A percentile compares a stretch with the other conserved stretches of the same genome.
Evolutionary conservation across 257 asterid species (phyloP).

Genomic region (Fraxinus quadrangulata): DNA sequence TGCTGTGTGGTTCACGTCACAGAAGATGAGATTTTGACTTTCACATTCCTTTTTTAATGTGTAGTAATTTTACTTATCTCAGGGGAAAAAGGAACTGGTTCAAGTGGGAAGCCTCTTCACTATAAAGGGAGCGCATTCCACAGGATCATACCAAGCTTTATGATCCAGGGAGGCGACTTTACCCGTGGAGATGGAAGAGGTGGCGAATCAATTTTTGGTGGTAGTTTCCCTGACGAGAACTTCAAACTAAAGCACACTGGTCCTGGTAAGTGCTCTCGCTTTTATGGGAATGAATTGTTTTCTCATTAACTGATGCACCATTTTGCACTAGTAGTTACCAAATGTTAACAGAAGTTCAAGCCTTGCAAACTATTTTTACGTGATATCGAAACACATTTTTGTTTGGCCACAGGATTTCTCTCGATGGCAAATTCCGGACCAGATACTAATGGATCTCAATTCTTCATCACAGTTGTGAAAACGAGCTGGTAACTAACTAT

Average conservation of each 20-base stretch:
- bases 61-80: constrained; percentile 24
- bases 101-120: constrained; percentile 74
- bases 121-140: constrained; percentile 85
- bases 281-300: neutral
- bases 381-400: neutral
- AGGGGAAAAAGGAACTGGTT: constrained; percentile 92
- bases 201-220: constrained; percentile 87
- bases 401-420: constrained; percentile 55
- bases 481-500: constrained; percentile 64
- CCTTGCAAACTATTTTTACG: neutral
- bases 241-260: constrained; percentile 77
- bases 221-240: constrained; percentile 76
- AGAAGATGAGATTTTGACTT: constrained; percentile 10
- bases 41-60: constrained; percentile 11
- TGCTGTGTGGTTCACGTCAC: constrained; percentile 18
- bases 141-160: constrained; percentile 87
- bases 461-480: constrained; percentile 73
- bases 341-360: neutral
- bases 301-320: neutral
- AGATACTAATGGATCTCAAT: constrained; percentile 91
- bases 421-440: constrained; percentile 93
- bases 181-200: constrained; percentile 92
- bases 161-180: constrained; percentile 98
- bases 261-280: constrained; percentile 59
- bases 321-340: neutral